Percentiles rank a stretch among this genome's conserved stretches.
These are phyloP conservation scores for Trichophyton mentagrophytes DNA, from an alignment of 2,329 filamentous ascomycete genomes.

Conservation along the genomic window DNA sequence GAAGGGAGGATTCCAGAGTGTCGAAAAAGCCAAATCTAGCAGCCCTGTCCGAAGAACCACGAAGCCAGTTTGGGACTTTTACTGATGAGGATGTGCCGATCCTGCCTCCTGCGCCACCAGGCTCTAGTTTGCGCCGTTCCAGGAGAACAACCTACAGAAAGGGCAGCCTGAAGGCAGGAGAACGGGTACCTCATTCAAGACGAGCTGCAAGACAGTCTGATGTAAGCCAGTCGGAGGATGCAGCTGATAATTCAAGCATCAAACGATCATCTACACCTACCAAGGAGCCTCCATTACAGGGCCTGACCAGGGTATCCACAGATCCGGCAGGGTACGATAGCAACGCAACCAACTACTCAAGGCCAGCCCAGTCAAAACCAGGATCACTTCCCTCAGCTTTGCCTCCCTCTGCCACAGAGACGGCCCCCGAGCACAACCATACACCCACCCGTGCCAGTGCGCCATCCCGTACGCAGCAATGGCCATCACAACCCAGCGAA, in stretches of 20 bases:
- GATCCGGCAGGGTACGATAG: slow-evolving; percentile 22
- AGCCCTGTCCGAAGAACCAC: slow-evolving; percentile 12
- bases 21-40: slow-evolving; percentile 7
- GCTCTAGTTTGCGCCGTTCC: slow-evolving; percentile 71
- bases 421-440: slow-evolving; percentile 6
- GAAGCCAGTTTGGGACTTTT: slow-evolving; percentile 6
- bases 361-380: slow-evolving; percentile 16
- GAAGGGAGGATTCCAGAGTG: slow-evolving; percentile 5
- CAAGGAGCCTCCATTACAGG: slow-evolving; percentile 24
- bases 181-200: slow-evolving; percentile 62
- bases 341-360: slow-evolving; percentile 37
- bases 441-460: slow-evolving; percentile 21
- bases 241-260: slow-evolving; percentile 35
- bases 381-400: slow-evolving; percentile 14
- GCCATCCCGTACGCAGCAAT: slow-evolving; percentile 34
- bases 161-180: slow-evolving; percentile 70
- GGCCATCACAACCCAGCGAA: slow-evolving; percentile 45
- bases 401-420: slow-evolving; percentile 6
- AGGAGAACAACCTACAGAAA: slow-evolving; percentile 85
- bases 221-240: not conserved
- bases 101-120: slow-evolving; percentile 58
- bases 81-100: slow-evolving; percentile 67
- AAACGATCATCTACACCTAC: slow-evolving; percentile 21
- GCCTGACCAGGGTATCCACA: slow-evolving; percentile 25
- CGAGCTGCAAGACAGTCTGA: slow-evolving; percentile 49